Conservation (phyloP, 305 asterid species). For the Coffea humblotiana region DNA sequence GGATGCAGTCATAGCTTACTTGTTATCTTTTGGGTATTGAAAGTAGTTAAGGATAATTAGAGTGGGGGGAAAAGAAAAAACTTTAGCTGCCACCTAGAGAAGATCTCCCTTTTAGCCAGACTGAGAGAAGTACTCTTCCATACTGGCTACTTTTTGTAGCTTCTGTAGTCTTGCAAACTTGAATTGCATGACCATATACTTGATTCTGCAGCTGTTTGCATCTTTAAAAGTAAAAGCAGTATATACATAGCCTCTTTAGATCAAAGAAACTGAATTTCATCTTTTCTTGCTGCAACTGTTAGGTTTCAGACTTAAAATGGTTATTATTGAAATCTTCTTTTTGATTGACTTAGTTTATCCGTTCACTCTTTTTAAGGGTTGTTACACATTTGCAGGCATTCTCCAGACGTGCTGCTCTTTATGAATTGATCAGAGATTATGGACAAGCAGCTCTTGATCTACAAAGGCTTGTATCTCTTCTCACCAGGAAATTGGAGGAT, state of each 20-base stretch:
- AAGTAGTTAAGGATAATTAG: neutral
- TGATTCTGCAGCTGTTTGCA: neutral
- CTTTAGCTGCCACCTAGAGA: neutral
- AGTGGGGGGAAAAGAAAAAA: neutral
- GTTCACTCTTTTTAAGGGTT: slow-evolving; percentile 2
- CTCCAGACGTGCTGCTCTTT: slow-evolving; percentile 79
- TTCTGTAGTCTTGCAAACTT: neutral
- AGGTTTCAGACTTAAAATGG: neutral
- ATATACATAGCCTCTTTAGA: neutral
- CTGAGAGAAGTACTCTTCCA: neutral
- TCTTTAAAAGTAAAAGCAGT: neutral
- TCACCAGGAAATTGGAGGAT: slow-evolving; percentile 58
- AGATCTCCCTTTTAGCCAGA: neutral
- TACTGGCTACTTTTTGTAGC: neutral
- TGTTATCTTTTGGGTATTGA: too few species aligned
- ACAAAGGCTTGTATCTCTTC: slow-evolving; percentile 64
- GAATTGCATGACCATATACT: neutral
- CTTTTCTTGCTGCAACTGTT: neutral
- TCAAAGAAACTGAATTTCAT: neutral
- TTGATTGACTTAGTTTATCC: neutral
- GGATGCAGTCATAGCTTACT: neutral
- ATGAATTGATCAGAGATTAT: slow-evolving; percentile 92
- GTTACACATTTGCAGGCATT: slow-evolving; percentile 59
- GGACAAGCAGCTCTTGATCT: slow-evolving; percentile 86
- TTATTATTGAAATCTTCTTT: neutral